Conservation (phyloP, 257 asterid genomes). For the Knoxia roxburghii region DNA sequence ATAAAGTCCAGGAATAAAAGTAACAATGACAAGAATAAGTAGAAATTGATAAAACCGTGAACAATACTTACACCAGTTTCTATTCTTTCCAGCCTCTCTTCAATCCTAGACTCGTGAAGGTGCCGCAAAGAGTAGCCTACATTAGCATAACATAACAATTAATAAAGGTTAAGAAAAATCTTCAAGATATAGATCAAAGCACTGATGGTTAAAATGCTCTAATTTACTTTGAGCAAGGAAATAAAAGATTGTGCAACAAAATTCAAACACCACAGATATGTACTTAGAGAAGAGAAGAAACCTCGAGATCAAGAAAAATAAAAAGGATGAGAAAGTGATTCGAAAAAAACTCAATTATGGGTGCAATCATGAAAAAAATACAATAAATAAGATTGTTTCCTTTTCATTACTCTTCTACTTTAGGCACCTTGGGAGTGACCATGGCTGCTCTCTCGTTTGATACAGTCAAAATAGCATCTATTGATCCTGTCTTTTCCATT, state of each 20-base stretch:
- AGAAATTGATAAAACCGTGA: slow-evolving; percentile 10
- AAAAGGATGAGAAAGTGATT: too few species aligned
- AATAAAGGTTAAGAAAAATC: not conserved
- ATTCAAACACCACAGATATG: not conserved
- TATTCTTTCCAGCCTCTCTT: slow-evolving; percentile 71
- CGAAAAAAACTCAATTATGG: not conserved
- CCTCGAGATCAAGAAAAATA: not conserved
- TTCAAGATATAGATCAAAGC: not conserved
- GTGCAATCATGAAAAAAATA: not conserved
- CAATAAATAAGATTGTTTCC: not conserved
- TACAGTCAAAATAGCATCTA: not conserved
- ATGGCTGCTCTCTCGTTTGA: not conserved
- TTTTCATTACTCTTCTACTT: too few species aligned
- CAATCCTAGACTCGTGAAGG: slow-evolving; percentile 65
- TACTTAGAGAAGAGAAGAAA: not conserved
- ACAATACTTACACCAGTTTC: slow-evolving; percentile 66
- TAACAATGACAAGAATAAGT: not conserved
- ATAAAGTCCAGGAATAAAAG: not conserved
- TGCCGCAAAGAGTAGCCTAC: slow-evolving; percentile 81
- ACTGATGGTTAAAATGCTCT: not conserved
- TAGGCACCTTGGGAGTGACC: not conserved
- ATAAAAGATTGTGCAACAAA: not conserved
- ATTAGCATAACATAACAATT: slow-evolving; percentile 21
- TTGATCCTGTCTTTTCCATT: not conserved
- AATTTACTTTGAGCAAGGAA: not conserved